phyloP scores from a whole-genome alignment of 1,139 yeast species.

The Taphrina confusa region DNA sequence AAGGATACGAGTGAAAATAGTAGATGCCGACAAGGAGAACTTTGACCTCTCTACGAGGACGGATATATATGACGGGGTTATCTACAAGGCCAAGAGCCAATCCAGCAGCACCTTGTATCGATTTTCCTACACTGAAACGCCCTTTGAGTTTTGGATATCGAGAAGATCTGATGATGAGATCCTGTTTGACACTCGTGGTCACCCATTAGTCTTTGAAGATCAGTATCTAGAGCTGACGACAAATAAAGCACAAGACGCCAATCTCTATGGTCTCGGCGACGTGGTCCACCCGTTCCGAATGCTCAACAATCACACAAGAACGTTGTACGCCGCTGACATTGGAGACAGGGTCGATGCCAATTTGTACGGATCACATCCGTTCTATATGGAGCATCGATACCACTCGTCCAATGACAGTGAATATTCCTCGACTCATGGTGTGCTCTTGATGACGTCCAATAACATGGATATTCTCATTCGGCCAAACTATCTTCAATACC shows the following conservation, averaged over 20 bases:
- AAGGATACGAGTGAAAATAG: constrained; percentile 45
- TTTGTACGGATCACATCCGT: constrained; percentile 44
- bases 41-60: constrained; percentile 45
- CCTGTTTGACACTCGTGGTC: constrained; percentile 46
- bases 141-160: constrained; percentile 46
- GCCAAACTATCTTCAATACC: constrained; percentile 43
- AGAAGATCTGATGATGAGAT: constrained; percentile 45
- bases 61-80: constrained; percentile 43
- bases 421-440: constrained; percentile 38
- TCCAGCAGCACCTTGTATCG: constrained; percentile 42
- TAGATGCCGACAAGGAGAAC: constrained; percentile 44
- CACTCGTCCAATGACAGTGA: neutral
- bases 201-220: constrained; percentile 44
- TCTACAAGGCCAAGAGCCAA: constrained; percentile 36
- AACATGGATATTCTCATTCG: constrained; percentile 42
- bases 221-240: constrained; percentile 35
- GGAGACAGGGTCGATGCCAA: constrained; percentile 39
- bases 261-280: constrained; percentile 48
- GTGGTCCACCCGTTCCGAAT: constrained; percentile 46
- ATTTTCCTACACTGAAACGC: constrained; percentile 41
- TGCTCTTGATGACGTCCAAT: constrained; percentile 41
- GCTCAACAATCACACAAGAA: constrained; percentile 44
- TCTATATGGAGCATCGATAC: constrained; percentile 45
- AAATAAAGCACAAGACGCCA: constrained; percentile 41
- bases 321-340: constrained; percentile 41